A percentile compares a stretch with the other conserved stretches of the same genome.
Evolutionary conservation across 805 yeast species (phyloP).

Genomic region (Yamadazyma nakazawae): DNA sequence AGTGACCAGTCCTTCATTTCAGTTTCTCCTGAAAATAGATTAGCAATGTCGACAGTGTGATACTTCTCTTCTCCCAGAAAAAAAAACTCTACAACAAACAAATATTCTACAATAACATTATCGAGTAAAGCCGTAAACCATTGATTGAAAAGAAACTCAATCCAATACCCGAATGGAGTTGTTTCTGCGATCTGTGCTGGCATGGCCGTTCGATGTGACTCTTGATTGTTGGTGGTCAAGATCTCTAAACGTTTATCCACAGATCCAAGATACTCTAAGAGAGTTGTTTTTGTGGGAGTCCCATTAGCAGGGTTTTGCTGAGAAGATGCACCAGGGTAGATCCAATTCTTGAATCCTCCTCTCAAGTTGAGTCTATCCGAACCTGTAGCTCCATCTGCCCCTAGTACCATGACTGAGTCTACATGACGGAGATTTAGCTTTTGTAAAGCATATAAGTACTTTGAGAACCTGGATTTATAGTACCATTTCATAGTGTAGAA

Average conservation of each 20-base stretch:
- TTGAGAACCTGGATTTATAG: conserved; percentile 71
- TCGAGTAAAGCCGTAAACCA: conserved; percentile 72
- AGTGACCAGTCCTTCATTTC: conserved; percentile 30
- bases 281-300: conserved; percentile 15
- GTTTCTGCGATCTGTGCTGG: conserved; percentile 84
- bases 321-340: conserved; percentile 6
- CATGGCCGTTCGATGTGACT: conserved; percentile 58
- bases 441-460: conserved; percentile 71
- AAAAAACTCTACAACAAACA: conserved; percentile 71
- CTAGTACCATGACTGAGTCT: conserved; percentile 56
- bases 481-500: conserved; percentile 92
- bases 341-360: conserved; percentile 26
- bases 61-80: conserved; percentile 41
- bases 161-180: conserved; percentile 59
- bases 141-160: conserved; percentile 71
- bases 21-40: conserved; percentile 1
- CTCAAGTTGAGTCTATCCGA: conserved; percentile 21
- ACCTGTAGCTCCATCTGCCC: conserved; percentile 24
- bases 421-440: conserved; percentile 53
- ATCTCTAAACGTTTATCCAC: conserved; percentile 61
- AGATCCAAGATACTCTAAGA: conserved; percentile 52
- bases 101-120: conserved; percentile 72
- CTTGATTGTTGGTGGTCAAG: conserved; percentile 35
- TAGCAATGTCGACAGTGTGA: conserved; percentile 19
- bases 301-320: background rate